phyloP scores from a whole-genome alignment of 2,329 filamentous ascomycete genomes.

The Penicillium concentricum region DNA sequence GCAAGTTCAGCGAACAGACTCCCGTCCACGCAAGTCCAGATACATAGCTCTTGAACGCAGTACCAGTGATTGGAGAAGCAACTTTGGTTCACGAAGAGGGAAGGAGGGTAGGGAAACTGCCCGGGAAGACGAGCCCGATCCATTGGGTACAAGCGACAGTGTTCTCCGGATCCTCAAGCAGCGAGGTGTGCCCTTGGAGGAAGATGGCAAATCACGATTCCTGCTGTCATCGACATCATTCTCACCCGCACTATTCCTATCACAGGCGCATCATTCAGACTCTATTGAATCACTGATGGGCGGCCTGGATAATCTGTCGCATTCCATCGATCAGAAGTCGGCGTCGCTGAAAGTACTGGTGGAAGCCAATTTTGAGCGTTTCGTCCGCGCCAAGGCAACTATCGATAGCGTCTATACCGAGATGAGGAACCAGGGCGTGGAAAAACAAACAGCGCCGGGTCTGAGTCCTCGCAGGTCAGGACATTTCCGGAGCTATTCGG shows the following conservation, averaged over 20 bases:
- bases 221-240: constrained; percentile 94
- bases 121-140: constrained; percentile 89
- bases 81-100: constrained; percentile 67
- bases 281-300: constrained; percentile 77
- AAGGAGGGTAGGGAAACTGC: constrained; percentile 72
- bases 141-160: constrained; percentile 81
- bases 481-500: constrained; percentile 57
- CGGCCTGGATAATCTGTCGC: constrained; percentile 81
- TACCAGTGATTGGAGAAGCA: constrained; percentile 66
- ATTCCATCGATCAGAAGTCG: constrained; percentile 95
- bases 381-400: constrained; percentile 93
- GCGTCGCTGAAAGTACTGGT: constrained; percentile 94
- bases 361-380: constrained; percentile 97
- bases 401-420: constrained; percentile 99
- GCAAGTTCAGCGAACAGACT: constrained; percentile 32
- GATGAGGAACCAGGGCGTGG: constrained; percentile 73
- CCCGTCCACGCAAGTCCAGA: constrained; percentile 66
- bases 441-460: constrained; percentile 36
- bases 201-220: constrained; percentile 86
- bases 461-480: constrained; percentile 63
- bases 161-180: constrained; percentile 78
- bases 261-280: constrained; percentile 82
- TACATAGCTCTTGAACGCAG: constrained; percentile 81
- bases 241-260: constrained; percentile 86
- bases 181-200: constrained; percentile 76